Base-by-base conservation (phyloP, 1,139 yeast species). In the Kodamaea ohmeri region DNA sequence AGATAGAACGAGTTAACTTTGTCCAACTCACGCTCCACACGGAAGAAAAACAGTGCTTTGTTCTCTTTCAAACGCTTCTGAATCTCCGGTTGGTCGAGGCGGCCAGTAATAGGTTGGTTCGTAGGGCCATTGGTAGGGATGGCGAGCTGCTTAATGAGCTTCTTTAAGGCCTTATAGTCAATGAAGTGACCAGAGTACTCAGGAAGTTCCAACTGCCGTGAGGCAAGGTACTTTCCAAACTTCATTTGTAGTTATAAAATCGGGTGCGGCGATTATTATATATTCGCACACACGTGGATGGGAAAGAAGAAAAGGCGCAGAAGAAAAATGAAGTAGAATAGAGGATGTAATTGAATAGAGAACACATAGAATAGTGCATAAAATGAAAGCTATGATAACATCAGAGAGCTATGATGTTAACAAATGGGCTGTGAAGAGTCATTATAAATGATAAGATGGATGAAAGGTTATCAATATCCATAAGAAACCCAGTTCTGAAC, bases 131-230 rank as follows among this genome's bases (percentile, higher is more conserved):
- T 51, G 21, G 53, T 52, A 26, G 73, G 77, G 25, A 73, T 67
- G 4, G 86, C 83, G 39, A 83, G 60, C 36, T 80, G 83, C 57
- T 84, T 84, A 48, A 83, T 84, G 43, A 84, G 66, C 58, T 85
- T 87, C 61, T 92, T 92, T 43, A 92, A 67, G 4, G 94, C 94
- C 66, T 92, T 92, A 63, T 92, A 92, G 64, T 92, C 90, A 58
- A 92, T 90, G 65, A 92, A 92, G 58, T 87, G 85, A 35, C 92
- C 90, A 34, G 95, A 80, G 61, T 92, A 92, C 60, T 92, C 97
- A 7, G 97, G 97, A 41, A 92, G 71, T 61, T 92, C 97, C 50
- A 92, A 73, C 65, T 88, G 96, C 60, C 97, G 78, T 32, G 95
- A 85, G 47, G 95, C 97, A 59, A 92, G 73, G 58, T 89, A 86